Percentiles rank a stretch among this genome's conserved stretches.
These are phyloP conservation scores for Saturnispora serradocipensis DNA, from an alignment of 805 yeast genomes.

Conservation along the genomic window DNA sequence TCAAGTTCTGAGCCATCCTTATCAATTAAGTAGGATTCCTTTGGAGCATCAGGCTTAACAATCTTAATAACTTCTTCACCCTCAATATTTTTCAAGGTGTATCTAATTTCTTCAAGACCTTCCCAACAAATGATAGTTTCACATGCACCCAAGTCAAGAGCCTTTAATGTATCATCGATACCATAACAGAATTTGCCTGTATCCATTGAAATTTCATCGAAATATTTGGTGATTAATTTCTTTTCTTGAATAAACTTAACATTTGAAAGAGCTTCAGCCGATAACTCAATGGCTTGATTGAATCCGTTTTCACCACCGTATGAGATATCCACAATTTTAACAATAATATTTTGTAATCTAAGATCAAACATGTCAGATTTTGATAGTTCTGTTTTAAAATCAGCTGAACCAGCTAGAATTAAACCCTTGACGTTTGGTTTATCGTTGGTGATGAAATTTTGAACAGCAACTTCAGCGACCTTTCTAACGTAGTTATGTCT, in stretches of 20 bases:
- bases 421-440: constrained; percentile 91
- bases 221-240: constrained; percentile 84
- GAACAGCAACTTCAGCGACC: constrained; percentile 97
- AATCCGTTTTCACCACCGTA: constrained; percentile 99
- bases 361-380: constrained; percentile 89
- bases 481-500: constrained; percentile 98
- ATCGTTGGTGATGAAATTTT: constrained; percentile 89
- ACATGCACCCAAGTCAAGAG: constrained; percentile 92
- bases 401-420: constrained; percentile 98
- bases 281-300: constrained; percentile 96
- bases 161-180: constrained; percentile 92
- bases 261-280: constrained; percentile 93
- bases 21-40: constrained; percentile 69
- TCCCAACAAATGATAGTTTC: constrained; percentile 90
- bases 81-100: constrained; percentile 74
- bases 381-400: constrained; percentile 90
- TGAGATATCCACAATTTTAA: constrained; percentile 91
- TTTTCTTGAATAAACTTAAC: constrained; percentile 98
- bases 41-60: constrained; percentile 63
- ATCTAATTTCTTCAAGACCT: constrained; percentile 78
- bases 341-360: constrained; percentile 78
- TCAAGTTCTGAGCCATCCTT: constrained; percentile 89
- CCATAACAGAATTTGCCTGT: constrained; percentile 97
- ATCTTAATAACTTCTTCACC: constrained; percentile 68
- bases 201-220: constrained; percentile 96